Evolutionary conservation across 2,329 filamentous ascomycete genomes (phyloP).

Genomic region (Cercospora sp.): DNA sequence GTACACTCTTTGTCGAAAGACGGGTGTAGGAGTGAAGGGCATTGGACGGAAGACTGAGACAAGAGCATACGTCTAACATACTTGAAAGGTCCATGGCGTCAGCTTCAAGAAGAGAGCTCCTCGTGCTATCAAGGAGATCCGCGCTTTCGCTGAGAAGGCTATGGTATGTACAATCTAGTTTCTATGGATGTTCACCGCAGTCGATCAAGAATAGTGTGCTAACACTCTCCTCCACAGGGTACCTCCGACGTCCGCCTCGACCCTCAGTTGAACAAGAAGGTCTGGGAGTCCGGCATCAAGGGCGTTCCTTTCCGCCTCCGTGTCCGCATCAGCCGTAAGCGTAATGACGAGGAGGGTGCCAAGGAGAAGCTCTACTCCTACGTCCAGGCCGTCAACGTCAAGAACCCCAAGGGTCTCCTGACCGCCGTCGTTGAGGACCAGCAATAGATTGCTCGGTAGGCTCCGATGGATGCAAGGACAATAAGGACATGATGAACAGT

Average conservation of each 20-base stretch:
- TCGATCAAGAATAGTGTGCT: background rate
- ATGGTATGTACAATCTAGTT: conserved; percentile 71
- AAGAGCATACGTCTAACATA: conserved; percentile 42
- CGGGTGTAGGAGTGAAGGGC: conserved; percentile 31
- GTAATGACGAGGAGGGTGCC: conserved; percentile 99
- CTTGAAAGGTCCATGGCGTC: conserved; percentile 82
- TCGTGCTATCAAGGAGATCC: conserved; percentile 99
- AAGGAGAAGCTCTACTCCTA: conserved; percentile 99
- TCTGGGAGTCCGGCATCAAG: conserved; percentile 99
- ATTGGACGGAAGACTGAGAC: conserved; percentile 69
- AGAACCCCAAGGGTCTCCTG: conserved; percentile 96
- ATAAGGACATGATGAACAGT: conserved; percentile 1
- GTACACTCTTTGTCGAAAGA: conserved; percentile 11
- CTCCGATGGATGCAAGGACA: background rate
- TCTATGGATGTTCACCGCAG: background rate
- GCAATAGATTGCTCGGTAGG: conserved; percentile 19
- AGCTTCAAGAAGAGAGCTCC: conserved; percentile 99
- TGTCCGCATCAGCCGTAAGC: conserved; percentile 97
- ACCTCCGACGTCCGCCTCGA: conserved; percentile 96
- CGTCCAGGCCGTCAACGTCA: conserved; percentile 99
- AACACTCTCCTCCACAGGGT: conserved; percentile 60
- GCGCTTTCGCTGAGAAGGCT: conserved; percentile 84
- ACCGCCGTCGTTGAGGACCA: conserved; percentile 79
- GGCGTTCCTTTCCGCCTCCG: conserved; percentile 96
- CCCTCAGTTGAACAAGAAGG: conserved; percentile 99